Base-by-base conservation (phyloP, 2,329 filamentous ascomycete genomes). In the Cladorrhinum sp. region DNA sequence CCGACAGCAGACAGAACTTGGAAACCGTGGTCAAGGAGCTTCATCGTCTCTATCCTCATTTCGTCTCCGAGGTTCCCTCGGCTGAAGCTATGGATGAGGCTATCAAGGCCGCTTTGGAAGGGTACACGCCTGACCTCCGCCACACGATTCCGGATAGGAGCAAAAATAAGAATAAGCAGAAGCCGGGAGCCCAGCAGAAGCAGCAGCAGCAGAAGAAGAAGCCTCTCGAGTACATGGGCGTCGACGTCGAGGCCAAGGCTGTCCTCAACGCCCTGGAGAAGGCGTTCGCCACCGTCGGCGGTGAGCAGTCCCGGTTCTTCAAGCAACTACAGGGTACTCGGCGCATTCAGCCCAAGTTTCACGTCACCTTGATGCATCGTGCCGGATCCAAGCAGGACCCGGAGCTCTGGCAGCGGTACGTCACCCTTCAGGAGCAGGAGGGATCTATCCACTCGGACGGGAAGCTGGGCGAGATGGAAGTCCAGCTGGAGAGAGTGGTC, bases 291-390 rank as follows among this genome's bases (percentile, higher is more conserved):
- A 76, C 78, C 5, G 75, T 80, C 5, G 73, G 75, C 2, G 69
- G 84, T 0, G 75, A 85, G 3, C 76, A 83, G 16, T 78, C 84
- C n/a, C 80, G 78, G 21, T 87, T 96, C 70, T 99, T 90, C 78
- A 84, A 83, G 68, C 85, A 91, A 60, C 82, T 99, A 33, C 84
- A 89, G 73, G 82, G 89, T 67, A 83, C 81, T 2, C 83, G 88
- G 20, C 90, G 95, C 58, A 77, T 98, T 5, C 94, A 98, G 74
- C 72, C 82, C n/a, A 82, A 87, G 46, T 99, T 98, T 73, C 95
- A 99, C 73, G 91, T 99, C 61, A 99, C 95, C 0, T 83, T 99
- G 42, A 92, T 97, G 73, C 95, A 99, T 74, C 87, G 88, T 52
- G 86, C 88, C 10, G 79, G 78, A 2, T 78, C 85, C 9, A 79